Percentiles rank a stretch among this genome's conserved stretches.
Conservation (phyloP, 768 basidiomycete species). For the Rhizopogon vesiculosus region DNA sequence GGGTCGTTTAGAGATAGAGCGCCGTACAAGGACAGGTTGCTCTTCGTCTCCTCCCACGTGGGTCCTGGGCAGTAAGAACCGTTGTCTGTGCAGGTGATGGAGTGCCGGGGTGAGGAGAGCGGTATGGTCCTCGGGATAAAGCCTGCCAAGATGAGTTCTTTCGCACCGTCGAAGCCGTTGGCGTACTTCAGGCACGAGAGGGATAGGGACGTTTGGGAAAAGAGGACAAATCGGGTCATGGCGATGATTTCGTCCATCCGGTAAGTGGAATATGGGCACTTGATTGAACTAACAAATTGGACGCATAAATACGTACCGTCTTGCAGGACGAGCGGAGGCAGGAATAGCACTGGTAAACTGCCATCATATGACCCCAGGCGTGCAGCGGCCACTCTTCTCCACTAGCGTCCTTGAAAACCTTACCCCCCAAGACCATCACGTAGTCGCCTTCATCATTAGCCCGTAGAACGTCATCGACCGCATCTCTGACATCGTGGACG, state of each 20-base stretch:
- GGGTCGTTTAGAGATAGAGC: constrained; percentile 23
- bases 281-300: background rate
- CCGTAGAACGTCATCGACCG: constrained; percentile 29
- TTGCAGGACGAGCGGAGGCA: constrained; percentile 20
- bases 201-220: constrained; percentile 9
- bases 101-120: constrained; percentile 17
- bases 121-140: constrained; percentile 24
- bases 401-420: constrained; percentile 26
- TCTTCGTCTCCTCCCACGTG: constrained; percentile 25
- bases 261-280: background rate
- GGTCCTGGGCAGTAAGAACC: constrained; percentile 4
- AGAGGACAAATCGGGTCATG: constrained; percentile 23
- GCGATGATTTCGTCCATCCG: constrained; percentile 27
- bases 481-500: constrained; percentile 24
- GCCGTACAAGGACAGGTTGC: constrained; percentile 22
- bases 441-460: constrained; percentile 19
- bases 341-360: constrained; percentile 24
- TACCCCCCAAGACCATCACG: constrained; percentile 27
- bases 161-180: constrained; percentile 17
- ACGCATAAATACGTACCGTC: background rate
- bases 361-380: constrained; percentile 31
- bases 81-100: constrained; percentile 12
- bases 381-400: constrained; percentile 27
- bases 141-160: constrained; percentile 25
- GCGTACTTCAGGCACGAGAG: constrained; percentile 20